Base-by-base conservation (phyloP, 495 filamentous ascomycete genomes). In the Immersiella caudata region DNA sequence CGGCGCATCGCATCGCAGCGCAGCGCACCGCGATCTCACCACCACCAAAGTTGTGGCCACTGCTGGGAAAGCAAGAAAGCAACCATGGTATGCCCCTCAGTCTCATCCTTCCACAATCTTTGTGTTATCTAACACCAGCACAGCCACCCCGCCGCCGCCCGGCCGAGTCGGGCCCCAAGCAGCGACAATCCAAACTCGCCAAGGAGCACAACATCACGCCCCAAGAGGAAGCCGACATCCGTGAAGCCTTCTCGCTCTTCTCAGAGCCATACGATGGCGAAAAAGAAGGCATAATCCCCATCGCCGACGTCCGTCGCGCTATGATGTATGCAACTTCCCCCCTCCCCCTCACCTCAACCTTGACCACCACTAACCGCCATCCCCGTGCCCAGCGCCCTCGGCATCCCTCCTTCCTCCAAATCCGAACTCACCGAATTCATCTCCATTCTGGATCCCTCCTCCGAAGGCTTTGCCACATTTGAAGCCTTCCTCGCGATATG, bases 171-270 rank as follows among this genome's bases (percentile, higher is more conserved):
- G 63, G 69, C 62, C 65, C 75, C 46, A 76, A 75, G 46, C 70
- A 74, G 56, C 76, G 73, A 52, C 87, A 84, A 69, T 96, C 93
- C 70, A 94, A 93, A 75, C 91, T 96, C 67, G 93, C 94, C 3
- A 91, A 91, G 76, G 91, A 95, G 68, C 88, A 97, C 83, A 86
- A 91, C 76, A 88, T 99, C 76, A 89, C 87, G 27, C 88, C 86
- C 22, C 87, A 87, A 59, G 90, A 97, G 80, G 95, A 99, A 75
- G 82, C 85, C 69, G 93, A 97, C 76, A 97, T 99, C 71, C 87
- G 87, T 71, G 93, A 97, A 77, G 93, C 93, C 18, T 99, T 95
- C 79, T 79, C 84, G 33, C 83, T 97, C 20, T 99, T 97, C 78
- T 79, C 91, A 1, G 84, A 90, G 62, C 85, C 88, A 35, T 87